Percentiles rank a stretch among this genome's conserved stretches.
phyloP scores from a whole-genome alignment of 1,284 basidiomycete genomes.

The Puccinia novopanici region DNA sequence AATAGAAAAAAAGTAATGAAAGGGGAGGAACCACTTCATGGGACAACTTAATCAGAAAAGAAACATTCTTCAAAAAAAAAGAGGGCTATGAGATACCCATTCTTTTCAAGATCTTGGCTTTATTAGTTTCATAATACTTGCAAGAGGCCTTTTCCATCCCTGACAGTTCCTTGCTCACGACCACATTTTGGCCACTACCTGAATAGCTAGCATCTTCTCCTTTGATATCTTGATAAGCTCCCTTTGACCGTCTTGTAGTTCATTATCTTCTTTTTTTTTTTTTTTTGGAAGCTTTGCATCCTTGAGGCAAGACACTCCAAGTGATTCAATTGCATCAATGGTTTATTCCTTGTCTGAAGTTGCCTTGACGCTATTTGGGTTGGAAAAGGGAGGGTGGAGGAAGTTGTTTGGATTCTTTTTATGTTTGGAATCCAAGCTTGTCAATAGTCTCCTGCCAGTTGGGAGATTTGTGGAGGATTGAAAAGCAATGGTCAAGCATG shows the following conservation, averaged over 20 bases:
- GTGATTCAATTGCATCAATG: neutral
- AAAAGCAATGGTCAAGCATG: neutral
- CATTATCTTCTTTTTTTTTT: neutral
- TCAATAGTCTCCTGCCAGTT: conserved; percentile 19
- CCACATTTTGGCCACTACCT: neutral
- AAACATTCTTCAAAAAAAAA: too few relatives aligned
- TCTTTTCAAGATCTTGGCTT: neutral
- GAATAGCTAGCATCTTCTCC: neutral
- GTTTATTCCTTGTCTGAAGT: neutral
- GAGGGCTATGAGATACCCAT: neutral
- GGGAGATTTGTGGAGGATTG: neutral
- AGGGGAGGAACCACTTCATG: too few relatives aligned
- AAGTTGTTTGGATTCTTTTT: neutral
- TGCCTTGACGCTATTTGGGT: neutral
- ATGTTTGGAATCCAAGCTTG: neutral
- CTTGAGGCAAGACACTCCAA: neutral
- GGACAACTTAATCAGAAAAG: too few relatives aligned
- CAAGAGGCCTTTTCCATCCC: neutral
- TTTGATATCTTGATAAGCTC: neutral
- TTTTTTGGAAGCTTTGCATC: neutral
- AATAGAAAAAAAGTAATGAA: too few relatives aligned
- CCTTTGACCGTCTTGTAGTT: neutral
- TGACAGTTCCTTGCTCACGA: neutral
- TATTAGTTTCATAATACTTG: too few relatives aligned
- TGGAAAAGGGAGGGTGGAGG: neutral